Evolutionary conservation across 441 rosid species (phyloP).

Genomic region (Croton laevigatus): DNA sequence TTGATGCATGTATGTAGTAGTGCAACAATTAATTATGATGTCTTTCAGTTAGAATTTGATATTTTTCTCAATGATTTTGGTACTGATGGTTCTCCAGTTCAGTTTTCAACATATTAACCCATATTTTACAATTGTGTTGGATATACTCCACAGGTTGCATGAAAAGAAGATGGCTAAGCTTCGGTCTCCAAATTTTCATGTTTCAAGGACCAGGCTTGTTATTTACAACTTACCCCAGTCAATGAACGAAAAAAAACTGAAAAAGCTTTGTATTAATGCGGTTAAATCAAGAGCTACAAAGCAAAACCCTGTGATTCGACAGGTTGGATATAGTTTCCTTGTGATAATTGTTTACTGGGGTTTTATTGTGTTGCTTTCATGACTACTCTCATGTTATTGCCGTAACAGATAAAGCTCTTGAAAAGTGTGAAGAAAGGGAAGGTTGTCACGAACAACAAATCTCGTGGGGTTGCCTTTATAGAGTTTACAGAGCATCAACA

Average conservation of each 20-base stretch:
- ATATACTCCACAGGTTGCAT: conserved; percentile 48
- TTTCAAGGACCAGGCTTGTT: conserved; percentile 72
- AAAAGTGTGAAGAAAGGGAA: conserved; percentile 62
- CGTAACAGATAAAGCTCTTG: conserved; percentile 68
- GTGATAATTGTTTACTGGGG: background rate
- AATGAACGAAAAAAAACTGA: conserved; percentile 63
- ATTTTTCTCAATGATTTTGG: background rate
- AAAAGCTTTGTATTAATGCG: conserved; percentile 65
- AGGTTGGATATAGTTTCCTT: conserved; percentile 44
- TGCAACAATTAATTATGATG: background rate
- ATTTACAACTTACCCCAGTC: conserved; percentile 81
- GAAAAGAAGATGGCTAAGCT: conserved; percentile 84
- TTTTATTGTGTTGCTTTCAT: background rate
- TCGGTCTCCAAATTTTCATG: conserved; percentile 89
- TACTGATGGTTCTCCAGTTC: conserved; percentile 8
- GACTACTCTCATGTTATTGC: conserved; percentile 11
- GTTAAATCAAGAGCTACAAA: conserved; percentile 87
- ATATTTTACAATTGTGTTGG: conserved; percentile 2
- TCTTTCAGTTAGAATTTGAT: conserved; percentile 3
- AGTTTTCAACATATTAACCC: background rate
- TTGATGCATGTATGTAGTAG: background rate
- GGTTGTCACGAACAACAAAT: conserved; percentile 52
- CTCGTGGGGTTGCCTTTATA: conserved; percentile 86
- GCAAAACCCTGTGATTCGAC: conserved; percentile 77
- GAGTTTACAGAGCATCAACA: conserved; percentile 85